Evolutionary conservation across 2,329 filamentous ascomycete species (phyloP), one percentile per base, ranked within the genome.

Genomic region (Cladosporium sphaerospermum): DNA sequence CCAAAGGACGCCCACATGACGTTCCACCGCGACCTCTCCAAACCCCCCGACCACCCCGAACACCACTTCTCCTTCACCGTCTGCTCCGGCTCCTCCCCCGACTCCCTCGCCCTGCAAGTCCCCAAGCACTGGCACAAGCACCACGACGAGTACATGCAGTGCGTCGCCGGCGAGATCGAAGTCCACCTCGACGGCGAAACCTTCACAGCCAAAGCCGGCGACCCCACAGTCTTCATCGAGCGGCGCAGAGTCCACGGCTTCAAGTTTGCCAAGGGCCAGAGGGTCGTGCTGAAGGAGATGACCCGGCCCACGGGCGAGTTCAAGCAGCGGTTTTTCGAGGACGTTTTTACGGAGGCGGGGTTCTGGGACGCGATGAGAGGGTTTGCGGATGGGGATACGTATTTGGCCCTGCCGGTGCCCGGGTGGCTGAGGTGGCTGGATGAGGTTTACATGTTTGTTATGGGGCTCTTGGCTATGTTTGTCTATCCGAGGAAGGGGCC

Each of bases 71-170:
- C 55, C 13, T 31, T 52, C 34, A 56, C 55, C 8, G 44, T 39
- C 16, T 54, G 57, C 41, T 50, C 55, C 23, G 53, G 53, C 33
- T 14, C 42, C 3, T 32, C 53, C 9, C 4, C 23, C 23, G 55
- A 53, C 23, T 51, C 47, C 19, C 55, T 50, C 53, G 37, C 47
- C 9, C 50, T 48, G 3, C 49, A 51, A 31, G 52, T 57, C 14
- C 49, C 50, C 32, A 14, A 39, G 18, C 57, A 59, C 45, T 59
- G 57, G 57, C 57, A 59, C 55, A 59, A 56, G 40, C 39, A 56
- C 33, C 55, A 56, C 18, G 55, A 56, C 46, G 55, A 56, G 34
- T 54, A 52, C 42, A 56, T 56, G 55, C 14, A 49, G n/a, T 45
- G 54, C 33, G 19, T 40, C 3, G 28, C 48, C 28, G 57, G 57